Percentiles rank a stretch among this genome's conserved stretches.
phyloP scores from a whole-genome alignment of 176 grass and related monocot species.

The Hordeum vulgare region DNA sequence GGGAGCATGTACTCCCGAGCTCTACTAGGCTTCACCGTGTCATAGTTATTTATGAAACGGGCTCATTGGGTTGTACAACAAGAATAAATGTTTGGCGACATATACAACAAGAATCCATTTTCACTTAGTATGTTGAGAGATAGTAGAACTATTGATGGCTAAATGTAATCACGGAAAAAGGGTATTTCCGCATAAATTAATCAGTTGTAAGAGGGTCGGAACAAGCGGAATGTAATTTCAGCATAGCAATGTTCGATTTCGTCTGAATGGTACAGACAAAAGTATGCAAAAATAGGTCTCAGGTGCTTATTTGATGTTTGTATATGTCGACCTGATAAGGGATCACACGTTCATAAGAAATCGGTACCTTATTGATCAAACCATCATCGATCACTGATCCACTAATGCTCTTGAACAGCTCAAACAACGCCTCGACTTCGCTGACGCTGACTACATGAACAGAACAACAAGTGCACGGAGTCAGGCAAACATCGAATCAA shows the following conservation, averaged over 20 bases:
- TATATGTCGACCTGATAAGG: not conserved
- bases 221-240: not conserved
- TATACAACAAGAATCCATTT: not conserved
- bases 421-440: conserved; percentile 90
- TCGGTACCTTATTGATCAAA: conserved; percentile 76
- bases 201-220: not conserved
- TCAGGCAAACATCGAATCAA: conserved; percentile 7
- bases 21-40: not conserved
- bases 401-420: conserved; percentile 96
- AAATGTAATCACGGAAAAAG: not conserved
- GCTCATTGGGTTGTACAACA: not conserved
- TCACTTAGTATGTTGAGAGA: not conserved
- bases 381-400: conserved; percentile 85
- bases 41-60: not conserved
- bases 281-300: not conserved
- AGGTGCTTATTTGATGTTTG: not conserved
- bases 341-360: not conserved
- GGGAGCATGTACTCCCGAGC: not conserved
- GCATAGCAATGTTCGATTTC: not conserved
- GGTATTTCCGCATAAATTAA: not conserved
- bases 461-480: not conserved
- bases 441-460: conserved; percentile 65
- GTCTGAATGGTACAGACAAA: not conserved
- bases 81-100: not conserved
- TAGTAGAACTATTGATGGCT: not conserved